A percentile compares a stretch with the other conserved stretches of the same genome.
Evolutionary conservation across 495 filamentous ascomycete genomes (phyloP).

Genomic region (Aspergillus taichungensis): DNA sequence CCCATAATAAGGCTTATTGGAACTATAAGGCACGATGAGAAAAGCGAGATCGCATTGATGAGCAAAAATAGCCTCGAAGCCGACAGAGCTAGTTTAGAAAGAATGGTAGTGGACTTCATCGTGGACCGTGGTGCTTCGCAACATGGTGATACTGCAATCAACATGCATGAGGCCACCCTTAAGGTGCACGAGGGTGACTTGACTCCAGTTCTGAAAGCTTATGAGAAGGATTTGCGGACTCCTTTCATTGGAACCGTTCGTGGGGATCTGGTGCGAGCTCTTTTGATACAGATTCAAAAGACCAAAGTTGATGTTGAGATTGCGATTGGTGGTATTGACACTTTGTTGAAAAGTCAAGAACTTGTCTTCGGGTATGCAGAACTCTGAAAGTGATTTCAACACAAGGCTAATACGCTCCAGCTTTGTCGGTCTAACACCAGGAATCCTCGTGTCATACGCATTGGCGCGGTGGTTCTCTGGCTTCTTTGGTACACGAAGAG

Average conservation of each 20-base stretch:
- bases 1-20: conserved; percentile 73
- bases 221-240: conserved; percentile 73
- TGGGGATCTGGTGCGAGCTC: conserved; percentile 80
- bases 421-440: conserved; percentile 86
- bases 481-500: conserved; percentile 56
- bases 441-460: conserved; percentile 75
- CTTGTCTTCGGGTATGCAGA: conserved; percentile 71
- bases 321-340: conserved; percentile 87
- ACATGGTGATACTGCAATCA: conserved; percentile 32
- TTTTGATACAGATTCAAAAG: conserved; percentile 95
- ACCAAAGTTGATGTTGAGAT: conserved; percentile 98
- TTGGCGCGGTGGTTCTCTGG: conserved; percentile 60
- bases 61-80: conserved; percentile 81
- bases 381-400: not conserved
- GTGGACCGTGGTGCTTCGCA: conserved; percentile 57
- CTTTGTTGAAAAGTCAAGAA: conserved; percentile 89
- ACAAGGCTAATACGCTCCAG: conserved; percentile 27
- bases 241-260: conserved; percentile 71
- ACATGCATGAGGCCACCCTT: conserved; percentile 60
- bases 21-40: conserved; percentile 85
- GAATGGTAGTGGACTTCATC: conserved; percentile 96
- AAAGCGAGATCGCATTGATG: conserved; percentile 91
- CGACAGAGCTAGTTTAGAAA: conserved; percentile 82
- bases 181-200: conserved; percentile 87
- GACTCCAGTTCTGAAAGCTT: conserved; percentile 81